Evolutionary conservation across 441 rosid species (phyloP).

Genomic region (Melastoma candidum): DNA sequence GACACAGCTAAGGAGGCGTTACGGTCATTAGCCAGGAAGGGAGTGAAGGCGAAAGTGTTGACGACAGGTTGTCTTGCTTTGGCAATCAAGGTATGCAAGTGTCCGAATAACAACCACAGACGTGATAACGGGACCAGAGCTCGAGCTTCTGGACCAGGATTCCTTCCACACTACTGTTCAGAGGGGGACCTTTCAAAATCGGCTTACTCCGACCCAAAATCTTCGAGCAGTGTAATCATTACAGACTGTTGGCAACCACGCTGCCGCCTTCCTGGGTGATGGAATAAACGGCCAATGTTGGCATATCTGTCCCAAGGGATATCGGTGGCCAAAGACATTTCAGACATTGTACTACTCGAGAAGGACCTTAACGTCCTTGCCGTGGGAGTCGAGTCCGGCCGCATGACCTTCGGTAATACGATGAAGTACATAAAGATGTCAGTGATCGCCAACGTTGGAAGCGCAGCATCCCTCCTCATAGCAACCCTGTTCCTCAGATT

Average conservation of each 20-base stretch:
- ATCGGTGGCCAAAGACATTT: slow-evolving; percentile 57
- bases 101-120: slow-evolving; percentile 57
- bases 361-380: slow-evolving; percentile 47
- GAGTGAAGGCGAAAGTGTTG: slow-evolving; percentile 64
- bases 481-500: slow-evolving; percentile 37
- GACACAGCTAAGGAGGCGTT: slow-evolving; percentile 76
- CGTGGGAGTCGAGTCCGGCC: slow-evolving; percentile 50
- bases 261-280: slow-evolving; percentile 65
- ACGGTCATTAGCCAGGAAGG: slow-evolving; percentile 61
- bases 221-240: slow-evolving; percentile 56
- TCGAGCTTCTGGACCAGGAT: slow-evolving; percentile 50
- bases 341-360: slow-evolving; percentile 63
- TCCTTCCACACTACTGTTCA: slow-evolving; percentile 50
- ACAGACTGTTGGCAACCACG: slow-evolving; percentile 44
- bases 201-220: slow-evolving; percentile 62
- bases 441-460: slow-evolving; percentile 53
- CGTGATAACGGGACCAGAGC: slow-evolving; percentile 64
- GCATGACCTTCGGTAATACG: slow-evolving; percentile 55
- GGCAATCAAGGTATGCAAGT: slow-evolving; percentile 51
- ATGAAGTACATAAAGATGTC: slow-evolving; percentile 70
- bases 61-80: slow-evolving; percentile 58
- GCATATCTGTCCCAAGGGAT: slow-evolving; percentile 62
- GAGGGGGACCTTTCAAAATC: slow-evolving; percentile 55
- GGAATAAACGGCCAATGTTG: slow-evolving; percentile 51
- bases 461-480: slow-evolving; percentile 44